These are phyloP conservation scores for Lecanoromycetidae sp. DNA, from an alignment of 2,329 filamentous ascomycete species.

Conservation along the genomic window DNA sequence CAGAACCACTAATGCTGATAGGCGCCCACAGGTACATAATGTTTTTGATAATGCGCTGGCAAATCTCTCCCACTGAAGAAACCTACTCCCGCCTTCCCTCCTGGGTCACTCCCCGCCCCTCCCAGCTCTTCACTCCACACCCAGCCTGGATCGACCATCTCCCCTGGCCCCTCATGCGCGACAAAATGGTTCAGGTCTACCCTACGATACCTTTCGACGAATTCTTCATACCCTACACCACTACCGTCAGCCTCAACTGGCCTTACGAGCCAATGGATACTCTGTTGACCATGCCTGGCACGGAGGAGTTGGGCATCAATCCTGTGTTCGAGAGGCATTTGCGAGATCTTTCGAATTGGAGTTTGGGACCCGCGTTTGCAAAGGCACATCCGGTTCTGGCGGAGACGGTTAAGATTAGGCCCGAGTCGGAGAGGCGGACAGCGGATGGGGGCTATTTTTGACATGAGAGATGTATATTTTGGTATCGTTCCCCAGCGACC, in stretches of 20 bases:
- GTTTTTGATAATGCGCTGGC: conserved; percentile 80
- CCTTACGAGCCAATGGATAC: conserved; percentile 64
- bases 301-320: conserved; percentile 63
- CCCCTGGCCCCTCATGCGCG: conserved; percentile 67
- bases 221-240: conserved; percentile 74
- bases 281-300: conserved; percentile 46
- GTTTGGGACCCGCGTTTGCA: conserved; percentile 57
- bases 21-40: conserved; percentile 44
- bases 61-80: conserved; percentile 63
- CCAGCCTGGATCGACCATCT: conserved; percentile 74
- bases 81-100: conserved; percentile 68
- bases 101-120: conserved; percentile 55
- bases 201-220: conserved; percentile 57
- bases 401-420: conserved; percentile 18
- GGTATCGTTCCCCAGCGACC: too few relatives aligned
- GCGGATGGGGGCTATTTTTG: not conserved
- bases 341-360: conserved; percentile 67
- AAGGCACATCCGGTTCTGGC: conserved; percentile 49
- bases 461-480: not conserved
- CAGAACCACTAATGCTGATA: not conserved
- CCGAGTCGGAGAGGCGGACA: conserved; percentile 5
- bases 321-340: conserved; percentile 77
- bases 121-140: conserved; percentile 56
- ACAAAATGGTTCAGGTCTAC: conserved; percentile 46
- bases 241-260: conserved; percentile 69